Conservation (phyloP, 116 monocot species). For the Zostera marina region DNA sequence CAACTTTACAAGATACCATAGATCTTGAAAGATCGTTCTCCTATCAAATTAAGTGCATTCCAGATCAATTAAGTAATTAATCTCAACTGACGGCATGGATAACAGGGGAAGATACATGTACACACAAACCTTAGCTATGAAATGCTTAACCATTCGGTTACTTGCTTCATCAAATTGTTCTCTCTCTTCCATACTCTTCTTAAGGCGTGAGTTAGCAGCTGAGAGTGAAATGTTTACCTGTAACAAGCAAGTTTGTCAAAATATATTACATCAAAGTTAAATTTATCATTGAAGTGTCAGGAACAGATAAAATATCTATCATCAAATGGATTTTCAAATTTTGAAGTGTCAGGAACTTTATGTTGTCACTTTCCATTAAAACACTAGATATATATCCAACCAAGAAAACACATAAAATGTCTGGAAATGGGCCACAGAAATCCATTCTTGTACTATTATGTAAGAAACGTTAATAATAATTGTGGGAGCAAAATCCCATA, state of each 20-base stretch:
- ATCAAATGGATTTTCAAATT: too few relatives aligned
- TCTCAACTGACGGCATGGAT: background rate
- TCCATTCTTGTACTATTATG: background rate
- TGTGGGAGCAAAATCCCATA: background rate
- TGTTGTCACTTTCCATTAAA: too few relatives aligned
- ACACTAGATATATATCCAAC: too few relatives aligned
- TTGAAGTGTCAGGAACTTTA: too few relatives aligned
- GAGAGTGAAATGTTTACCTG: conserved; percentile 65
- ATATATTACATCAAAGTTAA: too few relatives aligned
- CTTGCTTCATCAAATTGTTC: conserved; percentile 91
- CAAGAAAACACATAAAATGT: too few relatives aligned
- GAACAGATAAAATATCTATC: too few relatives aligned
- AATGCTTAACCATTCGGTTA: conserved; percentile 58
- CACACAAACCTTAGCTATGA: conserved; percentile 57
- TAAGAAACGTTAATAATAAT: background rate
- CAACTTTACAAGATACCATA: conserved; percentile 68
- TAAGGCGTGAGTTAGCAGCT: conserved; percentile 37
- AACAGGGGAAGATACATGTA: background rate
- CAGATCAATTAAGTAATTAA: background rate
- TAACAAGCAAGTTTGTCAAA: background rate
- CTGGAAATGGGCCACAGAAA: background rate
- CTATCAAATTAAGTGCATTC: conserved; percentile 12
- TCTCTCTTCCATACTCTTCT: conserved; percentile 82
- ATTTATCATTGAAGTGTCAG: too few relatives aligned
- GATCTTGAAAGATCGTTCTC: conserved; percentile 82